These are phyloP conservation scores for Beauveria sp. DNA, from an alignment of 2,329 filamentous ascomycete genomes.

Conservation along the genomic window DNA sequence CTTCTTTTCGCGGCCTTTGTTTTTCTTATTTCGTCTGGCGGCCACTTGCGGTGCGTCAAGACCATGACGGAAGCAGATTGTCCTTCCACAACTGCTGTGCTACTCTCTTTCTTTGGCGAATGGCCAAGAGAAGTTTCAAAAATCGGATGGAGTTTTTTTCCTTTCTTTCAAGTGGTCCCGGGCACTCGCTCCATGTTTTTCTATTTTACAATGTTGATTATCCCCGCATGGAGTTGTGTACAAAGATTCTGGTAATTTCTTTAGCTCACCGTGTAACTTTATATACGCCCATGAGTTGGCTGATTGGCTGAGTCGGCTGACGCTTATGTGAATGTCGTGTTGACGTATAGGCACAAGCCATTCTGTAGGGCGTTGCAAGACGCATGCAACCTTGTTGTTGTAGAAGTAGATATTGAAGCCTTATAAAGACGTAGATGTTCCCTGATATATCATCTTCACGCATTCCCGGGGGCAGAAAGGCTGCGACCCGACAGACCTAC, in stretches of 20 bases:
- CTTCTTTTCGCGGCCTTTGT: slow-evolving; percentile 3
- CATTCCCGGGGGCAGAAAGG: too few relatives aligned
- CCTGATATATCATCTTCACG: background rate
- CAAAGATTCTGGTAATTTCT: background rate
- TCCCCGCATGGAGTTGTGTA: background rate
- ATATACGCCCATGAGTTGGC: background rate
- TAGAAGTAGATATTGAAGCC: background rate
- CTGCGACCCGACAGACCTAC: too few relatives aligned
- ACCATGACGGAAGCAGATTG: background rate
- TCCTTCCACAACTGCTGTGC: background rate
- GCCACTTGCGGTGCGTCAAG: background rate
- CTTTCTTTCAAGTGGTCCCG: background rate
- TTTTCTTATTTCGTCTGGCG: background rate
- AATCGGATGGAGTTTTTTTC: background rate
- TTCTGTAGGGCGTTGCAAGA: too few relatives aligned
- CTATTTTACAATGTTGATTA: background rate
- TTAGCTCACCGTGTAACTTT: background rate
- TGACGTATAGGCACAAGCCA: background rate
- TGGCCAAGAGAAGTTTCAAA: background rate
- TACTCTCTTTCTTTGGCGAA: background rate
- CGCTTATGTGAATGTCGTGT: background rate
- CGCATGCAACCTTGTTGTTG: background rate
- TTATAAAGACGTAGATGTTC: too few relatives aligned
- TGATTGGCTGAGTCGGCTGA: background rate
- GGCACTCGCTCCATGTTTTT: background rate